phyloP scores from a whole-genome alignment of 345 rosid species.

The Eucalyptus virginea region DNA sequence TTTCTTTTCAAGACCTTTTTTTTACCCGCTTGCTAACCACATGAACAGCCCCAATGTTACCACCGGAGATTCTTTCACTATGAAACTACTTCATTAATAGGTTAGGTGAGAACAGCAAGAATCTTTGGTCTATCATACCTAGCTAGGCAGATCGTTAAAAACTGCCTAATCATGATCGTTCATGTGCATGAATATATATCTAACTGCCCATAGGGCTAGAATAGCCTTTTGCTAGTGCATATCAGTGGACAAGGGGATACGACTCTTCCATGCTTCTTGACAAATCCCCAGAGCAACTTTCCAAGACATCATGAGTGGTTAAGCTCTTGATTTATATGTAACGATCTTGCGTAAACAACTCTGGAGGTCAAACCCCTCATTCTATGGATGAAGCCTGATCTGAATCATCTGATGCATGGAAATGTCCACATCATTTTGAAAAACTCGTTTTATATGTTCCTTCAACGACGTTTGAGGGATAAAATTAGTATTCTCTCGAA shows the following conservation, averaged over 20 bases:
- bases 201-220: background rate
- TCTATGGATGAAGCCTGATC: background rate
- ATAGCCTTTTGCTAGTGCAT: background rate
- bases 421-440: background rate
- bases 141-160: background rate
- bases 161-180: background rate
- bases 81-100: background rate
- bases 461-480: background rate
- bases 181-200: background rate
- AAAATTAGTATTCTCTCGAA: background rate
- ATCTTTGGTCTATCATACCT: background rate
- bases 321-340: background rate
- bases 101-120: background rate
- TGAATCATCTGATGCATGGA: background rate
- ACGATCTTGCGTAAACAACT: background rate
- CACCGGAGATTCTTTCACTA: background rate
- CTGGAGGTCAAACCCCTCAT: background rate
- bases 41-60: background rate
- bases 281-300: background rate
- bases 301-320: background rate
- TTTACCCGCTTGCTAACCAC: background rate
- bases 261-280: background rate
- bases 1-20: background rate
- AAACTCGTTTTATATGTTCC: background rate
- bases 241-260: background rate